Evolutionary conservation across 73 alveolate genomes (phyloP).

Genomic region (Tetrahymena borealis): DNA sequence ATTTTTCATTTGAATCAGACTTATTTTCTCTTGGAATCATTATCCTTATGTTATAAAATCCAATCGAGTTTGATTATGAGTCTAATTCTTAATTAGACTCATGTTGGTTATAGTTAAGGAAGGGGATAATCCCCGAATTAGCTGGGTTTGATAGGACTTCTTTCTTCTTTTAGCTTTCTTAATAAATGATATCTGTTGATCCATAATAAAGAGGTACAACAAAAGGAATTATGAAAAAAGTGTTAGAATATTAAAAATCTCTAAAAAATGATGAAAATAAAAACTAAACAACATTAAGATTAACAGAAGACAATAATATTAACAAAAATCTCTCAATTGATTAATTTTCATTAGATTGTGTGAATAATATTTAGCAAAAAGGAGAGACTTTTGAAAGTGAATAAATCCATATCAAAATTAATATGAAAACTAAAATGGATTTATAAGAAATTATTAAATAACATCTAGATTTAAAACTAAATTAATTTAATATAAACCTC

Average conservation of each 20-base stretch:
- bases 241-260: not conserved
- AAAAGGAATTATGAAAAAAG: no score
- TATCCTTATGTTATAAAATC: not conserved
- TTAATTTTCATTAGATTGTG: no score
- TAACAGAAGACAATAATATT: no score
- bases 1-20: not conserved
- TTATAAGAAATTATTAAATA: no score
- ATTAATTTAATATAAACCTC: not conserved
- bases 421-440: no score
- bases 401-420: no score
- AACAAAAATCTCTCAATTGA: no score
- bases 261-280: not conserved
- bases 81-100: not conserved
- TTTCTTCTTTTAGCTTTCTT: not conserved
- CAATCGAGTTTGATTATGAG: not conserved
- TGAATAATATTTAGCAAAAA: no score
- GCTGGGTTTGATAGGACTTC: not conserved
- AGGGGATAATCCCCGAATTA: not conserved
- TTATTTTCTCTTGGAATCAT: not conserved
- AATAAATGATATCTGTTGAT: not conserved
- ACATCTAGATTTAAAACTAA: not conserved
- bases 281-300: not conserved
- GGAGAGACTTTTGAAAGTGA: no score
- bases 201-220: not conserved
- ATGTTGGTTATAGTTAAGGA: not conserved